phyloP scores from a whole-genome alignment of 2,329 filamentous ascomycete species.

The Beauveria varroae region DNA sequence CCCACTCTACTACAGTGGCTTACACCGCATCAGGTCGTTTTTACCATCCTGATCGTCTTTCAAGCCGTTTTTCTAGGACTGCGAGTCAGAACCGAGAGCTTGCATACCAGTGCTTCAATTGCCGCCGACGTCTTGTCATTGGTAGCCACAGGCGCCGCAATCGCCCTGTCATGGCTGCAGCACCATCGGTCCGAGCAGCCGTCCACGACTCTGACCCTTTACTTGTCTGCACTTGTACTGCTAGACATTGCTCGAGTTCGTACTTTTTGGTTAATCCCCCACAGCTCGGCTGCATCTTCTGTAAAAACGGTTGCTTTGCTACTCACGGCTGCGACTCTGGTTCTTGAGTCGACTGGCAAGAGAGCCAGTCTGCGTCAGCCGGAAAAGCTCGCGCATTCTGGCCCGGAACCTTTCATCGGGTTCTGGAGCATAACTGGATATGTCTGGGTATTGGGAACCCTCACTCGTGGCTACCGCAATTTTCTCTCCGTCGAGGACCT shows the following conservation, averaged over 20 bases:
- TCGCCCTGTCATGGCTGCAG: not conserved
- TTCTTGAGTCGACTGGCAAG: conserved; percentile 24
- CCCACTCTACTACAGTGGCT: not conserved
- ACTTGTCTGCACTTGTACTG: conserved; percentile 31
- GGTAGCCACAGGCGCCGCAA: not conserved
- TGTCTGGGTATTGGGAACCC: conserved; percentile 22
- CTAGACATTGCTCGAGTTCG: conserved; percentile 32
- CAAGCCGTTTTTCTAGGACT: conserved; percentile 1
- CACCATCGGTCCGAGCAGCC: conserved; percentile 22
- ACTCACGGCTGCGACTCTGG: conserved; percentile 25
- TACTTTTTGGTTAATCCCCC: conserved; percentile 27
- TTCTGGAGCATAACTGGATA: conserved; percentile 20
- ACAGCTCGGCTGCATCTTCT: conserved; percentile 16
- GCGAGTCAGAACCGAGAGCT: not conserved
- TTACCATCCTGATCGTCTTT: not conserved
- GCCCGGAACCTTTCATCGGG: conserved; percentile 16
- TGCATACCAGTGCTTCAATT: not conserved
- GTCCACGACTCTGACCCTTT: conserved; percentile 32
- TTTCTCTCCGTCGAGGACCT: conserved; percentile 25
- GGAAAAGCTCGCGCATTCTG: not conserved
- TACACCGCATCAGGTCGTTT: not conserved
- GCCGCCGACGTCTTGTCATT: not conserved
- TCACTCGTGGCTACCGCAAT: conserved; percentile 24
- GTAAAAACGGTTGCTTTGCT: conserved; percentile 24
- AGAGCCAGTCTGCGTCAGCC: not conserved